Base-by-base conservation (phyloP, 768 basidiomycete species). In the Leccinum broughii region DNA sequence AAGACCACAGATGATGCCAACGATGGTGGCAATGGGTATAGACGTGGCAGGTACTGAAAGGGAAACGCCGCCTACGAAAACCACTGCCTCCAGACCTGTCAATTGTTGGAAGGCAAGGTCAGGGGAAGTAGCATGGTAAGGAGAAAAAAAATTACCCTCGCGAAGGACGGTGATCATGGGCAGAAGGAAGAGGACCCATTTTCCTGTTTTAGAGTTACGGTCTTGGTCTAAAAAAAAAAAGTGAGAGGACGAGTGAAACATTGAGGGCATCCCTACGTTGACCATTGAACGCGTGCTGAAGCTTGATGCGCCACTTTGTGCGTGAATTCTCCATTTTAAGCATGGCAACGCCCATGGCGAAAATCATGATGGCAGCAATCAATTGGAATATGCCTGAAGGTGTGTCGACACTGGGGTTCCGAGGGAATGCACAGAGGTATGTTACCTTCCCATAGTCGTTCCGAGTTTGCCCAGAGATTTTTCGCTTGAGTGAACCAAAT, bases 51-150 rank as follows among this genome's bases (percentile, higher is more conserved):
- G 78, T 68, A 92, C 83, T 34, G 88, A 89, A 54, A 98, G 87
- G 4, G 95, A 88, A 35, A 98, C 94, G 54, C 95, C 94, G 4
- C 95, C 92, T 37, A 97, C 93, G 69, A 98, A 97, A 61, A 98
- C 81, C 59, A 97, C 89, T 1, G 91, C 94, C 73, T 98, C 95
- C 62, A 98, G 79, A 51, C 87, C 87, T 88, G 50, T 63, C 22
- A 4, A 24, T 17, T 39, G 24, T 24, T 9, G 35, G 35, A 7
- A 41, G 51, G 3, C 17, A 20, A n/a, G 14, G 41, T 65, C 4
- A 59, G 49, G 2, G 15, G 26, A 9, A 34, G 5, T 9, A 20
- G 3, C 13, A 28, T 1, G 30, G 35, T 24, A 32, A 32, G 17
- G 3, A 28, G 10, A 30, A n/a, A 24, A 32, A 15, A n/a, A 52